These are phyloP conservation scores for Royoungia palumana DNA, from an alignment of 768 basidiomycete species.

Conservation along the genomic window DNA sequence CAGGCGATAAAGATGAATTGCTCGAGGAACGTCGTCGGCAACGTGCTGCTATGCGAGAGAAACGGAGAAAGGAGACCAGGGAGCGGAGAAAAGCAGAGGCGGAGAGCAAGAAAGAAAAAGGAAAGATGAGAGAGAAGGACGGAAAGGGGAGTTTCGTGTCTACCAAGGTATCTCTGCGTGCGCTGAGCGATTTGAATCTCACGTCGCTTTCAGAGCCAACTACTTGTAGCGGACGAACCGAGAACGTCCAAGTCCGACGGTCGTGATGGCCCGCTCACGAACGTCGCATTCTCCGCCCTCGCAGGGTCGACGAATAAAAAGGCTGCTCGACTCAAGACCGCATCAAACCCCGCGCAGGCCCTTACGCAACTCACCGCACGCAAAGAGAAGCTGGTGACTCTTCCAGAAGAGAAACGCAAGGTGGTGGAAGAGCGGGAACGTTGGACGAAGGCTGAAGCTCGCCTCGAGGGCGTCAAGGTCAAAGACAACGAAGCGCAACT, in stretches of 20 bases:
- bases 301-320: conserved; percentile 52
- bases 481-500: conserved; percentile 78
- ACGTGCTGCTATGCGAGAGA: conserved; percentile 80
- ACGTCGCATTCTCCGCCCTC: conserved; percentile 65
- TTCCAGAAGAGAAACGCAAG: conserved; percentile 84
- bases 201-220: conserved; percentile 48
- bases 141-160: conserved; percentile 40
- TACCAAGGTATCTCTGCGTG: conserved; percentile 47
- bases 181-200: background rate
- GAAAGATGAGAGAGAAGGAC: conserved; percentile 46
- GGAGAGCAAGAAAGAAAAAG: conserved; percentile 52
- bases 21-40: conserved; percentile 76
- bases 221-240: conserved; percentile 60
- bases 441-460: conserved; percentile 87
- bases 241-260: conserved; percentile 27
- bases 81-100: conserved; percentile 73
- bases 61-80: conserved; percentile 78
- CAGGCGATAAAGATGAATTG: conserved; percentile 73
- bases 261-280: conserved; percentile 46
- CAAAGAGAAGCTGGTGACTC: conserved; percentile 68
- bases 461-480: conserved; percentile 89
- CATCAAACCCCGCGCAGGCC: conserved; percentile 82
- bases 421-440: conserved; percentile 76
- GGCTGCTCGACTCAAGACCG: conserved; percentile 55
- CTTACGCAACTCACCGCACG: conserved; percentile 74